Evolutionary conservation across 768 basidiomycete genomes (phyloP).

Genomic region (Melanogaster broomeanus): DNA sequence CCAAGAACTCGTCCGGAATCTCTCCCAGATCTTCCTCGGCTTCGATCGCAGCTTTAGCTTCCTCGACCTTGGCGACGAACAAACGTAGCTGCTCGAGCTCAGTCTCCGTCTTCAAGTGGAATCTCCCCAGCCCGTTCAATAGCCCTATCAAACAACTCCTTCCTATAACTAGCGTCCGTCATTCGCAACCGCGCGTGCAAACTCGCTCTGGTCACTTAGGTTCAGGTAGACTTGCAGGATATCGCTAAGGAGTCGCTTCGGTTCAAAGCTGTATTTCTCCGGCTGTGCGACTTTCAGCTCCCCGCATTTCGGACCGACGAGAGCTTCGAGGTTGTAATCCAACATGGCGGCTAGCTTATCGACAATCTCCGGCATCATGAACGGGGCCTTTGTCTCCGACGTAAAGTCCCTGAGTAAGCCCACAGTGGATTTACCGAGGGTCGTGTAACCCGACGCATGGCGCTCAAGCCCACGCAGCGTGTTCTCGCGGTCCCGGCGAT

Average conservation of each 20-base stretch:
- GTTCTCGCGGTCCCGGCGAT: constrained; percentile 83
- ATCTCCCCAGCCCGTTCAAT: constrained; percentile 62
- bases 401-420: constrained; percentile 90
- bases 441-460: constrained; percentile 83
- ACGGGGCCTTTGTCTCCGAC: constrained; percentile 86
- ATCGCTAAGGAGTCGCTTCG: constrained; percentile 78
- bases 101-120: constrained; percentile 67
- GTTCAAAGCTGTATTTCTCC: constrained; percentile 89
- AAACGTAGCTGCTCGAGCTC: constrained; percentile 71
- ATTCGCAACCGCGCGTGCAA: constrained; percentile 84
- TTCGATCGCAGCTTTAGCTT: constrained; percentile 72
- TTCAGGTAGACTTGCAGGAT: constrained; percentile 91
- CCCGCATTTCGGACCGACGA: constrained; percentile 87
- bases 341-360: constrained; percentile 95
- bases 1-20: constrained; percentile 92
- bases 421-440: constrained; percentile 87
- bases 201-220: constrained; percentile 75
- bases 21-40: constrained; percentile 93
- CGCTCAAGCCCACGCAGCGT: constrained; percentile 80
- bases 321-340: constrained; percentile 87
- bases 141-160: constrained; percentile 80
- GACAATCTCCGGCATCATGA: constrained; percentile 96
- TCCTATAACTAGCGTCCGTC: constrained; percentile 92
- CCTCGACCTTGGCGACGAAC: constrained; percentile 85
- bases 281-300: constrained; percentile 84